These are phyloP conservation scores for Avena eriantha DNA, from an alignment of 176 grass and related monocot species.

Conservation along the genomic window DNA sequence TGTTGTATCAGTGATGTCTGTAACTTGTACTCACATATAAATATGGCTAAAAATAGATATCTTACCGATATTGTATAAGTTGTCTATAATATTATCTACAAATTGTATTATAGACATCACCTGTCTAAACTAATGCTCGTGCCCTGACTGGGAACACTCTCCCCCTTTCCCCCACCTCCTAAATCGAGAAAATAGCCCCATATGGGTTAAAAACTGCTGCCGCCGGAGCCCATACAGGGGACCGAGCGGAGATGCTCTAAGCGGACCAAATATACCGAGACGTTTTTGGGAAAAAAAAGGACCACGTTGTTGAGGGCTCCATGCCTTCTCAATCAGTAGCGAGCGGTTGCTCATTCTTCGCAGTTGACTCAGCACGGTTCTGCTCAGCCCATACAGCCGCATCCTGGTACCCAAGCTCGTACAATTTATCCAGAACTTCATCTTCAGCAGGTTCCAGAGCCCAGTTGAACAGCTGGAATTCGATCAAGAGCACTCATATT, in stretches of 20 bases:
- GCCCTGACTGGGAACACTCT: no score
- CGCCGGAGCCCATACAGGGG: no score
- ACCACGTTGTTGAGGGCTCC: neutral
- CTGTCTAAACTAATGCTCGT: no score
- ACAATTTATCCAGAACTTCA: constrained; percentile 73
- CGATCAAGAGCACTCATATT: neutral
- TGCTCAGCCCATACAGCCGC: constrained; percentile 79
- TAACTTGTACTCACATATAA: no score
- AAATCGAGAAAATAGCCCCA: no score
- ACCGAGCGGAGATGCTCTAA: neutral
- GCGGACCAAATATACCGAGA: neutral
- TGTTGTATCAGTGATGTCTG: no score
- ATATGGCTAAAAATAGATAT: no score
- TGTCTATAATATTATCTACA: no score
- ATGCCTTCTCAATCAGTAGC: constrained; percentile 25
- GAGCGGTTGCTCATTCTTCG: constrained; percentile 36
- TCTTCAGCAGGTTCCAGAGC: constrained; percentile 96
- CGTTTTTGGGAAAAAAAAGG: neutral
- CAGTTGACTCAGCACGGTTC: constrained; percentile 47
- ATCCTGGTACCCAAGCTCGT: constrained; percentile 80
- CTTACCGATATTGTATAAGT: no score
- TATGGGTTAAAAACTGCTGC: no score
- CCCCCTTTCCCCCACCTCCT: no score
- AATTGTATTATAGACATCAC: no score
- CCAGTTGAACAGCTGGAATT: constrained; percentile 96